These are phyloP conservation scores for Trifolium subterraneum DNA, from an alignment of 306 rosid genomes.

Conservation along the genomic window DNA sequence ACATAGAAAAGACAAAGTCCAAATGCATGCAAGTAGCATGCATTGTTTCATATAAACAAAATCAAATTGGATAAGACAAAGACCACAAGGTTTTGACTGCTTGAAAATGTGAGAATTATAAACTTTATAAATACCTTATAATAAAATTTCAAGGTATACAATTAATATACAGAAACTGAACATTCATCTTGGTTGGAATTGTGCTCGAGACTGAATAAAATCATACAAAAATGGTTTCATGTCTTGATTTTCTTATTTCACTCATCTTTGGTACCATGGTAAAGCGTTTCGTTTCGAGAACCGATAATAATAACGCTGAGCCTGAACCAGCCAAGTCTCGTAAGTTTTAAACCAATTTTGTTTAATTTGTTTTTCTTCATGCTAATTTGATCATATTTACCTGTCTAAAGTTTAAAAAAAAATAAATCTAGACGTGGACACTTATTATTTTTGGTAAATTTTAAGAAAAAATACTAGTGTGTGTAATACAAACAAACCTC, in stretches of 20 bases:
- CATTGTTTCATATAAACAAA: not conserved
- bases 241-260: not conserved
- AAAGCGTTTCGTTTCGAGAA: not conserved
- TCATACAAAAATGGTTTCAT: not conserved
- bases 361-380: no score
- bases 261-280: not conserved
- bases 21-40: slow-evolving; percentile 5
- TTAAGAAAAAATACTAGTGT: no score
- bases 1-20: not conserved
- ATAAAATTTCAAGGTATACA: not conserved
- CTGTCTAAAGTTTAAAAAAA: no score
- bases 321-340: not conserved
- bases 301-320: not conserved
- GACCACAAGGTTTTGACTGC: not conserved
- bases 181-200: not conserved
- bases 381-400: no score
- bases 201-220: not conserved
- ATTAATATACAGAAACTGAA: not conserved
- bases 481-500: no score
- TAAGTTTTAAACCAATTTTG: not conserved
- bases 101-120: not conserved
- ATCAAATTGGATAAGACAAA: not conserved
- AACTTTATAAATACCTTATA: not conserved
- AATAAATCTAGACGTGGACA: no score
- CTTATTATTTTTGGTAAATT: no score